Conservation (phyloP, 2,329 filamentous ascomycete species). For the Mariannaea sp. region DNA sequence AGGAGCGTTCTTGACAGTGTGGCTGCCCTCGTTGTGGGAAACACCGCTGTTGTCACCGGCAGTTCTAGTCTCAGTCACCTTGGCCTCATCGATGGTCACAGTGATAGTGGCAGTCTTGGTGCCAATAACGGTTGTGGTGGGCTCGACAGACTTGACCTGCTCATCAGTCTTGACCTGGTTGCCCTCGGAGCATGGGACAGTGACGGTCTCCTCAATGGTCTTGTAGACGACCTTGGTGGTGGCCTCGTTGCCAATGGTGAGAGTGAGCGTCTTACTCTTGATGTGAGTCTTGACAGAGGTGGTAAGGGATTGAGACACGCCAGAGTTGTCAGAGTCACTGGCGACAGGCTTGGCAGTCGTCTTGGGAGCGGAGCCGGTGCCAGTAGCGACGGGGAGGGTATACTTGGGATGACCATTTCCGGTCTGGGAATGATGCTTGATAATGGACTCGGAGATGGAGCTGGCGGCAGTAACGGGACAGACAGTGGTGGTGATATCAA, state of each 20-base stretch:
- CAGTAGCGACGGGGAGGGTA: conserved; percentile 33
- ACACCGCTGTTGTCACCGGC: conserved; percentile 27
- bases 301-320: conserved; percentile 25
- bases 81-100: conserved; percentile 40
- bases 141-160: conserved; percentile 32
- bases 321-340: not conserved
- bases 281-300: conserved; percentile 38
- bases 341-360: conserved; percentile 9
- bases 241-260: conserved; percentile 43
- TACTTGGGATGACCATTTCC: conserved; percentile 45
- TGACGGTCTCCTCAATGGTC: conserved; percentile 48
- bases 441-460: conserved; percentile 47
- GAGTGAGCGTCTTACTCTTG: conserved; percentile 42
- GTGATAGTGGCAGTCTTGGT: conserved; percentile 45
- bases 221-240: conserved; percentile 51
- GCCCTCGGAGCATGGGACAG: conserved; percentile 34
- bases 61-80: conserved; percentile 28
- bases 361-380: not conserved
- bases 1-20: conserved; percentile 17
- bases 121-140: conserved; percentile 46
- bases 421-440: conserved; percentile 42
- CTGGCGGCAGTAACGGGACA: conserved; percentile 52
- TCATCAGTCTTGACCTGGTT: not conserved
- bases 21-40: conserved; percentile 16
- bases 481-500: conserved; percentile 48